Conservation (phyloP, 345 rosid genomes). For the Eucalyptus melliodora region DNA sequence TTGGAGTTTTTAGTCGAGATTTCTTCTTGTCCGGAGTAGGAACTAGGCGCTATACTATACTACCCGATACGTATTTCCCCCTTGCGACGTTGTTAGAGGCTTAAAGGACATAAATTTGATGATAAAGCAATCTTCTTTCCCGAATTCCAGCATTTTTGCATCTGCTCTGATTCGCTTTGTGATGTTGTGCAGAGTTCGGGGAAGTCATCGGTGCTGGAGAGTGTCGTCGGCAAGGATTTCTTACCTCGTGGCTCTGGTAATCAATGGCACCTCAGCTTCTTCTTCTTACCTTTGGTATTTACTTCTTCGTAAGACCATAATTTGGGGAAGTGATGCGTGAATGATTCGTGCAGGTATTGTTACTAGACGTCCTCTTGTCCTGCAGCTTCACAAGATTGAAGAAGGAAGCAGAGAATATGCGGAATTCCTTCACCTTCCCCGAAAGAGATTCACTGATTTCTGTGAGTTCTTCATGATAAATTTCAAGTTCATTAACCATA, state of each 20-base stretch:
- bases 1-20: not conserved
- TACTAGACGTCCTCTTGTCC: constrained; percentile 89
- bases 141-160: not conserved
- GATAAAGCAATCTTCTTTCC: not conserved
- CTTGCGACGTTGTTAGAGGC: not conserved
- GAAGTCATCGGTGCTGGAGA: constrained; percentile 96
- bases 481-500: not conserved
- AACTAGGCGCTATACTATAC: not conserved
- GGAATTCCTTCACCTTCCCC: constrained; percentile 89
- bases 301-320: fast-evolving
- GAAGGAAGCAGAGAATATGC: constrained; percentile 95
- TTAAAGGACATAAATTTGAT: not conserved
- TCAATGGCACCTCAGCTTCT: not conserved
- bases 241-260: constrained; percentile 99
- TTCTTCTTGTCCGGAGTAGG: not conserved
- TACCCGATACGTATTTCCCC: not conserved
- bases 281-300: not conserved
- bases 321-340: not conserved
- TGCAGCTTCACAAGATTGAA: constrained; percentile 94
- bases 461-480: constrained; percentile 16
- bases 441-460: constrained; percentile 81
- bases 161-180: not conserved
- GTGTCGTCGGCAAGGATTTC: constrained; percentile 95
- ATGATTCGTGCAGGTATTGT: constrained; percentile 58
- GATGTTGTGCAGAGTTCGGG: constrained; percentile 70